Conservation (phyloP, 1,284 basidiomycete species). For the Vanrija sp. region DNA sequence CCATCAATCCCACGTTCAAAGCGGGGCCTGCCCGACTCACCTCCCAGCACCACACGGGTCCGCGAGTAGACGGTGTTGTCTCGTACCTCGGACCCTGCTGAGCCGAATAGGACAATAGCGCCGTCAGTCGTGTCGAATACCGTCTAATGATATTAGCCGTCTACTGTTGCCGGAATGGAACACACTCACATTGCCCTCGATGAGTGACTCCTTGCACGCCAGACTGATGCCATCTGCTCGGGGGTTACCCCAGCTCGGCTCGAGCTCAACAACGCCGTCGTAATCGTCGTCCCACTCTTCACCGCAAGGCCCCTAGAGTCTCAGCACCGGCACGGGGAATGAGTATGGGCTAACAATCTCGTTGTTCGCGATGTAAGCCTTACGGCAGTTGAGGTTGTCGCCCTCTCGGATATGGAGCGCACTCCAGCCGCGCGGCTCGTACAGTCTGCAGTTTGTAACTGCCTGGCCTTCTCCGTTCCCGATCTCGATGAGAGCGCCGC, state of each 20-base stretch:
- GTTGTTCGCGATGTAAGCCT: slow-evolving; percentile 38
- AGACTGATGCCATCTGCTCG: slow-evolving; percentile 50
- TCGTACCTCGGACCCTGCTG: slow-evolving; percentile 38
- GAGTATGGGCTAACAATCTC: slow-evolving; percentile 36
- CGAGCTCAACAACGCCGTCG: slow-evolving; percentile 40
- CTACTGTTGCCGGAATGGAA: too few relatives aligned
- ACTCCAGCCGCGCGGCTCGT: slow-evolving; percentile 50
- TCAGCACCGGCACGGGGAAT: not conserved
- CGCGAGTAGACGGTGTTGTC: slow-evolving; percentile 45
- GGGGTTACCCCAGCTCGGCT: slow-evolving; percentile 44
- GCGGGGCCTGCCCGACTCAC: slow-evolving; percentile 12
- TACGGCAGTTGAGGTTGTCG: slow-evolving; percentile 42
- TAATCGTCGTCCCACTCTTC: slow-evolving; percentile 52
- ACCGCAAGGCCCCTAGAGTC: slow-evolving; percentile 45
- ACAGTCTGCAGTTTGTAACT: slow-evolving; percentile 44
- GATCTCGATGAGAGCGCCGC: slow-evolving; percentile 45
- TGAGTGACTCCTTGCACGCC: slow-evolving; percentile 47
- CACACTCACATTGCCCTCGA: slow-evolving; percentile 45
- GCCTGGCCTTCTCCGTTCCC: slow-evolving; percentile 46
- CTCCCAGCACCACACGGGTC: slow-evolving; percentile 46
- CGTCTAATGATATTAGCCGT: slow-evolving; percentile 23
- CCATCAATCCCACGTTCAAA: not conserved
- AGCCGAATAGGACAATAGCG: slow-evolving; percentile 50
- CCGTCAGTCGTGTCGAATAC: slow-evolving; percentile 50
- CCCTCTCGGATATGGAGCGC: slow-evolving; percentile 50